Conservation (phyloP, 2,329 filamentous ascomycete species). For the Verticillium zaregamsianum region DNA sequence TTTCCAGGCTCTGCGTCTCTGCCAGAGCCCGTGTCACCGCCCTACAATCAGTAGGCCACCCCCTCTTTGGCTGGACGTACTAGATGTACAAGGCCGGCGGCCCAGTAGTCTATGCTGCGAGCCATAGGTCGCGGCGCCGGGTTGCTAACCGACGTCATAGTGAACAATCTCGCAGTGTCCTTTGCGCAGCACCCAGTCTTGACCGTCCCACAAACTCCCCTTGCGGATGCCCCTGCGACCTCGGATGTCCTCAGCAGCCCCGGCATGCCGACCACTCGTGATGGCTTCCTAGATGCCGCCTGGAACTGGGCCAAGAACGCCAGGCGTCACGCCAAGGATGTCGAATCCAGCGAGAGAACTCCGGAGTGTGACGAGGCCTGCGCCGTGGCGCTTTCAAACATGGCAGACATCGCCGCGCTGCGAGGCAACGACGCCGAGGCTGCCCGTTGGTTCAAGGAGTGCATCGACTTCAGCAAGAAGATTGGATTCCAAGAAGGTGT, state of each 20-base stretch:
- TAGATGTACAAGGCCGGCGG: neutral
- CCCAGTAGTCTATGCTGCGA: neutral
- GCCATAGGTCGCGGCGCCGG: neutral
- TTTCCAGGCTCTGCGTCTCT: slow-evolving; percentile 74
- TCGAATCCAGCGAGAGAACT: slow-evolving; percentile 62
- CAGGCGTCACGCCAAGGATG: slow-evolving; percentile 59
- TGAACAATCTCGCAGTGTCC: slow-evolving; percentile 77
- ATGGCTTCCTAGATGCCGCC: slow-evolving; percentile 64
- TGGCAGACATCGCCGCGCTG: slow-evolving; percentile 80
- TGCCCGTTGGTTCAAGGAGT: slow-evolving; percentile 63
- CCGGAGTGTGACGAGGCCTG: slow-evolving; percentile 82
- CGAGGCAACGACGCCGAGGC: slow-evolving; percentile 63
- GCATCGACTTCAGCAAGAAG: slow-evolving; percentile 55
- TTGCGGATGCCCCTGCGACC: slow-evolving; percentile 7
- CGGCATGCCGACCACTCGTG: slow-evolving; percentile 41
- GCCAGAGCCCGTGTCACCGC: slow-evolving; percentile 66
- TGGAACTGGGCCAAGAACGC: slow-evolving; percentile 78
- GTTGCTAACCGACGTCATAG: slow-evolving; percentile 27
- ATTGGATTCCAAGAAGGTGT: slow-evolving; percentile 49
- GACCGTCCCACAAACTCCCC: slow-evolving; percentile 11
- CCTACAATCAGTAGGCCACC: slow-evolving; percentile 65
- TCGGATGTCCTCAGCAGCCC: slow-evolving; percentile 4
- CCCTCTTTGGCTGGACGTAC: neutral
- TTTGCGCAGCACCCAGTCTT: slow-evolving; percentile 63
- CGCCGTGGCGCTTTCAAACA: slow-evolving; percentile 77